Evolutionary conservation across 345 rosid genomes (phyloP).

Genomic region (Zanthoxylum bungeanum): DNA sequence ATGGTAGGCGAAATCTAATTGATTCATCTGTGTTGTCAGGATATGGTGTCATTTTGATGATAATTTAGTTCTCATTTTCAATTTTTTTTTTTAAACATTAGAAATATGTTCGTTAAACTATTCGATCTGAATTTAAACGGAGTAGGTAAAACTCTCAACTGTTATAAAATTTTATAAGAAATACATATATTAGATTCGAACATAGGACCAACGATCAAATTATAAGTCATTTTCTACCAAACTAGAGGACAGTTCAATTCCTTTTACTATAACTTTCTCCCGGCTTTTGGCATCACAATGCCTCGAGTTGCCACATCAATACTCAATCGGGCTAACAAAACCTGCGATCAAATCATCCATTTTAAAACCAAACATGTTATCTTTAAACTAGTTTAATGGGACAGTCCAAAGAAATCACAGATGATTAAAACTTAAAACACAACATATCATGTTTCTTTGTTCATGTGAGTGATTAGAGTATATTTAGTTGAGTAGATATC

Average conservation of each 20-base stretch:
- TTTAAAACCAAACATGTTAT: neutral
- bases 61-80: too few species aligned
- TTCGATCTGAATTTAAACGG: too few species aligned
- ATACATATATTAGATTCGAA: too few species aligned
- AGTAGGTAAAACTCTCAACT: too few species aligned
- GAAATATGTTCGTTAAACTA: too few species aligned
- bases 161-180: too few species aligned
- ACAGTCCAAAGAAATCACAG: neutral
- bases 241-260: too few species aligned
- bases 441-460: constrained; percentile 29
- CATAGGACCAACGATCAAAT: too few species aligned
- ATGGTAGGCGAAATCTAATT: too few species aligned
- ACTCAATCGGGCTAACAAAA: constrained; percentile 17
- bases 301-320: constrained; percentile 28
- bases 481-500: constrained; percentile 41
- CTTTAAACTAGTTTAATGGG: neutral
- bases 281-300: constrained; percentile 20
- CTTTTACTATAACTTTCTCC: constrained; percentile 7
- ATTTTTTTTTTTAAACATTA: too few species aligned
- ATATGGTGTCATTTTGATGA: too few species aligned
- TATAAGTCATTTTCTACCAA: too few species aligned
- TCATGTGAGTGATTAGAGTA: constrained; percentile 19
- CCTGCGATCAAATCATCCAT: constrained; percentile 19
- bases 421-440: neutral
- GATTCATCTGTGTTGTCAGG: neutral